A percentile compares a stretch with the other conserved stretches of the same genome.
Evolutionary conservation across 2,329 filamentous ascomycete species (phyloP).

Genomic region (Byssochlamys sp.): DNA sequence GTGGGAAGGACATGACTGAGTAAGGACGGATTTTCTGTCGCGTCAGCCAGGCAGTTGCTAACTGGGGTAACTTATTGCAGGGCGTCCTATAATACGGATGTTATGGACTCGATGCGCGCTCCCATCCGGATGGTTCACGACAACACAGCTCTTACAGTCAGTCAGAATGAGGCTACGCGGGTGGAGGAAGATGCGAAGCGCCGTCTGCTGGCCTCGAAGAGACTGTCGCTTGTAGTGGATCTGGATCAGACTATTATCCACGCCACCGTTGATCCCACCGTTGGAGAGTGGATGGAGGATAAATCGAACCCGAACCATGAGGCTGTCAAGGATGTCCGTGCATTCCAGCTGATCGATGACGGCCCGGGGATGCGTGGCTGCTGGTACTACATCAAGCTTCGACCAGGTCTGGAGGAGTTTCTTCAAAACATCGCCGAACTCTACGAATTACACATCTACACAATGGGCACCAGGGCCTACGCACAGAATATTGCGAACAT

Average conservation of each 20-base stretch:
- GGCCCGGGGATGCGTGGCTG: conserved; percentile 65
- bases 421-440: conserved; percentile 65
- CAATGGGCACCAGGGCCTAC: conserved; percentile 97
- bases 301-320: conserved; percentile 80
- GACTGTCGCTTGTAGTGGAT: conserved; percentile 89
- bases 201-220: conserved; percentile 67
- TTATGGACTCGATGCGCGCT: conserved; percentile 70
- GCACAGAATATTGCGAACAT: conserved; percentile 84
- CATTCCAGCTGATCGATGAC: conserved; percentile 83
- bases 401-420: conserved; percentile 75
- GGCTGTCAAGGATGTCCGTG: conserved; percentile 76
- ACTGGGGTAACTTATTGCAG: conserved; percentile 14
- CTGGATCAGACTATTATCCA: conserved; percentile 98
- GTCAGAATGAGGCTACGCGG: conserved; percentile 65
- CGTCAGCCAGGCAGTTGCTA: neutral
- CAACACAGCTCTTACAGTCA: conserved; percentile 77
- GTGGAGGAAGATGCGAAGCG: conserved; percentile 80
- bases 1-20: conserved; percentile 93
- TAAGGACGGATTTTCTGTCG: conserved; percentile 26
- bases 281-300: conserved; percentile 90
- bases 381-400: conserved; percentile 97
- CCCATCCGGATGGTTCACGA: conserved; percentile 93
- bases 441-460: conserved; percentile 96
- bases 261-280: conserved; percentile 89
- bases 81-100: conserved; percentile 70